Percentiles rank a stretch among this genome's conserved stretches.
phyloP scores from a whole-genome alignment of 306 rosid species.

The Cucurbita pepo region DNA sequence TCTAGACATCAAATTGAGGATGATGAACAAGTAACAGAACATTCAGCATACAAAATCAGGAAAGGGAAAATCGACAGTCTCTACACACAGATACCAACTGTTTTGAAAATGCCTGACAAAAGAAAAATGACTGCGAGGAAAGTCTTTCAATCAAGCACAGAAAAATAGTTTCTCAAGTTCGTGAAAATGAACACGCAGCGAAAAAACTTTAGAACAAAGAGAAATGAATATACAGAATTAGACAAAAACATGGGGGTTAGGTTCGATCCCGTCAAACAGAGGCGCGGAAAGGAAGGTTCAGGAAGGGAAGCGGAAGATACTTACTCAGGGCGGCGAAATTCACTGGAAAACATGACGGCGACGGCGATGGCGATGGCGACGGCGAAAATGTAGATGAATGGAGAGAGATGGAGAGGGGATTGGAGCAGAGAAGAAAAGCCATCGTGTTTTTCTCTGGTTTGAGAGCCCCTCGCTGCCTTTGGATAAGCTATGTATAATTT shows the following conservation, averaged over 20 bases:
- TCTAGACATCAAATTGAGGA: not conserved
- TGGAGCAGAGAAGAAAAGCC: conserved; percentile 42
- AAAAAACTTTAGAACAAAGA: not conserved
- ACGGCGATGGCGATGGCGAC: conserved; percentile 6
- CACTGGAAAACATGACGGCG: conserved; percentile 6
- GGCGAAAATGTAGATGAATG: conserved; percentile 6
- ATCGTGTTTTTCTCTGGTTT: not conserved
- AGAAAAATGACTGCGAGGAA: not conserved
- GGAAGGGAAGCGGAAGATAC: not conserved
- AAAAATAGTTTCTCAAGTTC: not conserved
- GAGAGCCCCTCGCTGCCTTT: not conserved
- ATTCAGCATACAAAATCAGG: not conserved
- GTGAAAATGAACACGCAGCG: not conserved
- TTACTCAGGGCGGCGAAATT: conserved; percentile 24
- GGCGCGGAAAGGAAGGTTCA: not conserved
- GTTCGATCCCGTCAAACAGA: not conserved
- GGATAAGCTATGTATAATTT: conserved; percentile 1
- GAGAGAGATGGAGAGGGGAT: conserved; percentile 26
- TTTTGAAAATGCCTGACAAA: not conserved
- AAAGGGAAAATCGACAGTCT: not conserved
- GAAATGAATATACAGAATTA: not conserved
- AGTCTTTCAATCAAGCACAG: not conserved
- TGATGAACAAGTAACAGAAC: not conserved
- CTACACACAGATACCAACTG: not conserved
- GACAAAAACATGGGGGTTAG: not conserved